These are phyloP conservation scores for Avicennia marina DNA, from an alignment of 257 asterid genomes.

Conservation along the genomic window DNA sequence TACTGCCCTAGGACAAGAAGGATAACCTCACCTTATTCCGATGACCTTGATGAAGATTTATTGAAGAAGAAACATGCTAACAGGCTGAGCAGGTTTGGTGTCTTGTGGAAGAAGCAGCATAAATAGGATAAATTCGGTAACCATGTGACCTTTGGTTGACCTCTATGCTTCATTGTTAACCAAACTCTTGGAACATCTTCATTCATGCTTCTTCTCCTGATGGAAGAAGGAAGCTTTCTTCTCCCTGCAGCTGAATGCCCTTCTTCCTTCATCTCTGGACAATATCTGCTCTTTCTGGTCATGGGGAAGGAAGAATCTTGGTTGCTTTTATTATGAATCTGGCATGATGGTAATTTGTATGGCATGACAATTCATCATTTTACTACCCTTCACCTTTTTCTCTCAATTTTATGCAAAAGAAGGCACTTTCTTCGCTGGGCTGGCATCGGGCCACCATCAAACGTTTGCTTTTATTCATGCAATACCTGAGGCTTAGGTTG, in stretches of 20 bases:
- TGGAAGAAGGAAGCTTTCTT: too few relatives aligned
- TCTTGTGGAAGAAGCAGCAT: conserved; percentile 59
- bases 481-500: too few relatives aligned
- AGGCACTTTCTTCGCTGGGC: not conserved
- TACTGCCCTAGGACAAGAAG: conserved; percentile 39
- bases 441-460: not conserved
- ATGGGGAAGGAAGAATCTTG: not conserved
- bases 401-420: not conserved
- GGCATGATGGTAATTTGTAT: not conserved
- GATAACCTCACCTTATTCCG: conserved; percentile 37
- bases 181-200: too few relatives aligned
- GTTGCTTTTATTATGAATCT: not conserved
- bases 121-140: conserved; percentile 27
- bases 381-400: too few relatives aligned
- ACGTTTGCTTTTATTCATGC: too few relatives aligned
- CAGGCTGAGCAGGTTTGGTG: conserved; percentile 54
- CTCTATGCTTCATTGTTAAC: too few relatives aligned
- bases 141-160: too few relatives aligned
- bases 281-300: too few relatives aligned
- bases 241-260: too few relatives aligned
- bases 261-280: too few relatives aligned
- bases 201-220: too few relatives aligned
- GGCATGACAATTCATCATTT: not conserved
- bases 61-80: conserved; percentile 59
- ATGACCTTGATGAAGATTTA: conserved; percentile 49